A percentile compares a stretch with the other conserved stretches of the same genome.
These are phyloP conservation scores for Psilocybe sp. DNA, from an alignment of 768 basidiomycete species.

Conservation along the genomic window DNA sequence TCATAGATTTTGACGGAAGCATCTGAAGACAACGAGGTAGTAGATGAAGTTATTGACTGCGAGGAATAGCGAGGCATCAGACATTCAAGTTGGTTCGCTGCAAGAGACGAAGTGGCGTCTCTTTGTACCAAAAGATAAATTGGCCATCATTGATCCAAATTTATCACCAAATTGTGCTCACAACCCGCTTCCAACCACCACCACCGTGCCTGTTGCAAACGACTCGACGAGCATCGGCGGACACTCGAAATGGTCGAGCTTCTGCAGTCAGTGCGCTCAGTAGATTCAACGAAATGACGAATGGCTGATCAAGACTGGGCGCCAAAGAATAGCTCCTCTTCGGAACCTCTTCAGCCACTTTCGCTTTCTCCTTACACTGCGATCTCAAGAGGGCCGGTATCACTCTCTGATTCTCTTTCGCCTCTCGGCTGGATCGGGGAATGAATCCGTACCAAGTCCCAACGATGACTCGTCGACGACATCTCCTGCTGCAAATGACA, in stretches of 20 bases:
- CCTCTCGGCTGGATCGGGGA: slow-evolving; percentile 35
- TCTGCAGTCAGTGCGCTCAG: not conserved
- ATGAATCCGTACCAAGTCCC: not conserved
- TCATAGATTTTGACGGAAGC: slow-evolving; percentile 8
- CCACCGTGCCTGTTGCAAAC: no score
- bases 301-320: not conserved
- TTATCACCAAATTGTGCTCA: no score
- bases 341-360: slow-evolving; percentile 48
- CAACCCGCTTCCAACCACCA: no score
- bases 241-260: no score
- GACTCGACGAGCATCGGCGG: no score
- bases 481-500: slow-evolving; percentile 16
- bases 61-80: not conserved
- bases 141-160: no score
- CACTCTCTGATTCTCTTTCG: slow-evolving; percentile 67
- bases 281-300: not conserved
- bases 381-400: slow-evolving; percentile 56
- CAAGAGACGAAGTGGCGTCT: no score
- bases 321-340: slow-evolving; percentile 41
- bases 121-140: no score
- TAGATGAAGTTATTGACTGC: not conserved
- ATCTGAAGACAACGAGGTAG: slow-evolving; percentile 6
- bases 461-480: not conserved
- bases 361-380: slow-evolving; percentile 56
- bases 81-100: no score